Evolutionary conservation across 768 basidiomycete genomes (phyloP).

Genomic region (Boletus fagicola): DNA sequence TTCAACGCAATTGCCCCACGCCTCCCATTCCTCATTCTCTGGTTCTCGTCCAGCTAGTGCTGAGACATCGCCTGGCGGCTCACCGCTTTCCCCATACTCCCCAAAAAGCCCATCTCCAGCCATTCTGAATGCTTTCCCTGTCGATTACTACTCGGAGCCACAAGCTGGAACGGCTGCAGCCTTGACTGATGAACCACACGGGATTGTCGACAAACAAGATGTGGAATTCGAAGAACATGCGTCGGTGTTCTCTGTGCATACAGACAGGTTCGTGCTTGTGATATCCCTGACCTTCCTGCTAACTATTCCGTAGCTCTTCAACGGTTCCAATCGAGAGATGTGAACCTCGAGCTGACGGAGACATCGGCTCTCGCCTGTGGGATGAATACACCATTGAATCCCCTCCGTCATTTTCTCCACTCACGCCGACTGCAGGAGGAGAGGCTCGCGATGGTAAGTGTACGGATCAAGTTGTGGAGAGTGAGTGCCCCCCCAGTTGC

Average conservation of each 20-base stretch:
- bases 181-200: background rate
- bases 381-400: background rate
- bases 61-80: background rate
- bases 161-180: background rate
- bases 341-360: too few relatives aligned
- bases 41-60: background rate
- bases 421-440: background rate
- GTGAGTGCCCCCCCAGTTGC: background rate
- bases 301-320: background rate
- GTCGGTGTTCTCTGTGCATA: background rate
- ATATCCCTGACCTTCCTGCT: background rate
- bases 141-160: background rate
- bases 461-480: background rate
- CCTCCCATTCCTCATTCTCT: background rate
- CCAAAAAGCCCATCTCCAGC: background rate
- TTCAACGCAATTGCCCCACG: background rate
- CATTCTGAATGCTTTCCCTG: background rate
- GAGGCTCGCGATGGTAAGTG: background rate
- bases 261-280: conserved; percentile 1
- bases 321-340: background rate
- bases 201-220: background rate
- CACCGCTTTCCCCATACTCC: background rate
- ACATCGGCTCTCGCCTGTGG: background rate
- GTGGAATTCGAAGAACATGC: background rate
- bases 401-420: background rate